Percentiles rank a stretch among this genome's conserved stretches.
Evolutionary conservation across 805 yeast genomes (phyloP).

Genomic region (Hanseniaspora nectarophila): DNA sequence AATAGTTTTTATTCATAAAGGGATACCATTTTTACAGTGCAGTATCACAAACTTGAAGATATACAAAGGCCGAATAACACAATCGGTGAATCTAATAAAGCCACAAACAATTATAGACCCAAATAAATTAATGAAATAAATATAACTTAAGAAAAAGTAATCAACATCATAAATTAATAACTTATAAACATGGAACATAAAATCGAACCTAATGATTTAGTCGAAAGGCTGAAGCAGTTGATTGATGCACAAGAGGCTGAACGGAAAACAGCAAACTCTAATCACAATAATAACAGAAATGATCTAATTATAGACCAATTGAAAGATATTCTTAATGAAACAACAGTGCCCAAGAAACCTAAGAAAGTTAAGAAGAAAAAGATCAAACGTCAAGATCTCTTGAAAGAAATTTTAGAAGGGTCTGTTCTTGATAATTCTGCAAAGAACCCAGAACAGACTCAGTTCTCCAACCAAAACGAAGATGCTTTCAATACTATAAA

Average conservation of each 20-base stretch:
- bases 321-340: not conserved
- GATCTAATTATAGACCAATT: constrained; percentile 3
- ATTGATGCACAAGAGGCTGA: not conserved
- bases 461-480: not conserved
- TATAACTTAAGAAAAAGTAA: no score
- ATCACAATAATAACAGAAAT: not conserved
- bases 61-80: no score
- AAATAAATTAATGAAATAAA: no score
- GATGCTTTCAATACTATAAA: not conserved
- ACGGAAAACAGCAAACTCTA: not conserved
- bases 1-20: no score
- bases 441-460: not conserved
- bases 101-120: no score
- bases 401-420: constrained; percentile 10
- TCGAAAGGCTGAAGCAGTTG: not conserved
- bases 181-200: not conserved
- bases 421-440: not conserved
- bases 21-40: no score
- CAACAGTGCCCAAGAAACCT: not conserved
- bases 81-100: no score
- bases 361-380: constrained; percentile 11
- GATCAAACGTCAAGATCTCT: constrained; percentile 9
- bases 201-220: not conserved
- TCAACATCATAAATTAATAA: no score
- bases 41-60: not conserved